Base-by-base conservation (phyloP, 192 early-diverging fungal genomes). In the Backusella westeae region DNA sequence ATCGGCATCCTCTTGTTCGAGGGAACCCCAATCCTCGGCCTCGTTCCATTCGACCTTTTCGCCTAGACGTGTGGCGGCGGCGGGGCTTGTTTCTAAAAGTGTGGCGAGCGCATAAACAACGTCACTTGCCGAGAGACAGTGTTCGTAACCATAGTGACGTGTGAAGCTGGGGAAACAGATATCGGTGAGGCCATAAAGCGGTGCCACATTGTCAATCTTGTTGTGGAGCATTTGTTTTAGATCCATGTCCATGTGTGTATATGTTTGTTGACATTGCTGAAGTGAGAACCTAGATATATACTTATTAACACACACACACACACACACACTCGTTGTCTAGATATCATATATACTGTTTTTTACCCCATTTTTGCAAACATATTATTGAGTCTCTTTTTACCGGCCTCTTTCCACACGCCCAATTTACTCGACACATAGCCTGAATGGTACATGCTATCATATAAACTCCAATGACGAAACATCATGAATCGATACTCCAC, bases 341-440 rank as follows among this genome's bases (percentile, higher is more conserved):
- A 32, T 32, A 32, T 32, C 32, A 32, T 3, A 32, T 32, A 32
- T 32, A 32, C 2, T 32, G 32, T 32, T 32, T 4, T 4, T 14
- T 87, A 94, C 85, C 97, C 97, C 89, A 97, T 95, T 74, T 95
- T 95, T 66, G 94, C 94, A 67, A 98, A 78, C 73, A 97, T 84
- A 21, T 95, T 91, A 19, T 88, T 87, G n/a, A 98, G 82, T 35
- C 91, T 84, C 77, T 91, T 86, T 67, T 94, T 85, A 3, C 97
- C 97, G 26, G 85, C 87, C 73, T 93, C 93, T 26, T 91, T 91
- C 97, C 97, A 98, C 4, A 96, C 90, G 9, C 93, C 96, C 44
- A 98, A 82, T 72, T 91, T 93, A 26, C 92, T 90, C 4, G 92
- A 94, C 7, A 99, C 94, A 73, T 95, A 97, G 10, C 89, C 88